These are phyloP conservation scores for Fusarium devonianum DNA, from an alignment of 2,329 filamentous ascomycete genomes.

Conservation along the genomic window DNA sequence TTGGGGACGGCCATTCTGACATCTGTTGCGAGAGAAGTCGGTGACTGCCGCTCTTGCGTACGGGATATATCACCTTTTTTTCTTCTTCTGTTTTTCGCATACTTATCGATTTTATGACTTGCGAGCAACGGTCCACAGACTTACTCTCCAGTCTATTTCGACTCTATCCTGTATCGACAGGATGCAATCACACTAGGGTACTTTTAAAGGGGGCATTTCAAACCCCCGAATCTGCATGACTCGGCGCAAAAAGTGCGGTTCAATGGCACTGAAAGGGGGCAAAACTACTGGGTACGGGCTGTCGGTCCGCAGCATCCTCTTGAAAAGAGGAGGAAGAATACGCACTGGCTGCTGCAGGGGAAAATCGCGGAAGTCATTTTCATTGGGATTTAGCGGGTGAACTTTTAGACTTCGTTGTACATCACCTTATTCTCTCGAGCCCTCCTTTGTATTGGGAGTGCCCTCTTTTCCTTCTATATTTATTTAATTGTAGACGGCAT, in stretches of 20 bases:
- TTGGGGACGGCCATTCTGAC: conserved; percentile 1
- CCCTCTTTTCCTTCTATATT: conserved; percentile 32
- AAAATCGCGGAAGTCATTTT: conserved; percentile 31
- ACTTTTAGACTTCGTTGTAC: conserved; percentile 31
- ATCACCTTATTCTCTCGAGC: conserved; percentile 1
- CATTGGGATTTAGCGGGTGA: conserved; percentile 35
- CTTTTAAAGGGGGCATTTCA: conserved; percentile 26
- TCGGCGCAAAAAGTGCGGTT: conserved; percentile 40
- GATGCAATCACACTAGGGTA: conserved; percentile 33
- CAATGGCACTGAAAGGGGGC: conserved; percentile 34
- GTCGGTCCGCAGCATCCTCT: conserved; percentile 16
- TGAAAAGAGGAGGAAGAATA: conserved; percentile 3
- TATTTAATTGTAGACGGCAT: conserved; percentile 39
- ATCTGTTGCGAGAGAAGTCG: neutral
- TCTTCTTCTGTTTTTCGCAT: neutral
- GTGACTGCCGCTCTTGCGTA: neutral
- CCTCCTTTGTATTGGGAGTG: conserved; percentile 15
- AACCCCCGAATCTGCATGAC: conserved; percentile 39
- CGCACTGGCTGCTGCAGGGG: conserved; percentile 21
- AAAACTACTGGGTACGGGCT: conserved; percentile 34
- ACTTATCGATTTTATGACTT: conserved; percentile 15
- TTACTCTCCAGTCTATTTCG: conserved; percentile 25
- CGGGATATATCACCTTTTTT: neutral
- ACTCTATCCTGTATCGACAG: conserved; percentile 18
- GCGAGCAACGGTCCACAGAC: conserved; percentile 5